Conservation (phyloP, 352 stramenopile species). For the Phytopythium oedochilum region DNA sequence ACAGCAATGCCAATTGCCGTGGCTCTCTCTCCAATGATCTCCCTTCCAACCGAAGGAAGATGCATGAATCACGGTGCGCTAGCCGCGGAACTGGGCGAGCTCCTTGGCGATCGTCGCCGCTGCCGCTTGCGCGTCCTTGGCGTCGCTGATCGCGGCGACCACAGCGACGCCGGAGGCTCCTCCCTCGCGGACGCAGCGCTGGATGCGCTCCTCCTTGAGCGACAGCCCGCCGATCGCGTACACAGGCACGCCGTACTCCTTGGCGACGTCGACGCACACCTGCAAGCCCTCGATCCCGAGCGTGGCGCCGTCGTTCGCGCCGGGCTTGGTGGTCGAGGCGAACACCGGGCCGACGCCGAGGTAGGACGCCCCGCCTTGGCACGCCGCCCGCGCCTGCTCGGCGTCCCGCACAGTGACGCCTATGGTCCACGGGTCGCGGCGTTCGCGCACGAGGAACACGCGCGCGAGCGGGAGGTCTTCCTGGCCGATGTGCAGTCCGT, state of each 20-base stretch:
- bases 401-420: slow-evolving; percentile 49
- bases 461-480: slow-evolving; percentile 20
- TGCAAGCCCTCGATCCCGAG: slow-evolving; percentile 38
- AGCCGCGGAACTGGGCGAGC: slow-evolving; percentile 9
- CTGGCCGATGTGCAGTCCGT: slow-evolving; percentile 55
- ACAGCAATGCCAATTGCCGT: not conserved
- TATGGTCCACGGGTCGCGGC: slow-evolving; percentile 9
- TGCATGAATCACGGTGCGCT: not conserved
- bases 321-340: slow-evolving; percentile 42
- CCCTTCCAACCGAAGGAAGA: no score
- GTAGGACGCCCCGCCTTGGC: slow-evolving; percentile 38
- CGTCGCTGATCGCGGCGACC: slow-evolving; percentile 41
- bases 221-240: slow-evolving; percentile 48
- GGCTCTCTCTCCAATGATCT: not conserved
- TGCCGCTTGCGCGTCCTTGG: slow-evolving; percentile 20
- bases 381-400: slow-evolving; percentile 31
- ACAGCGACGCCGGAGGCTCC: slow-evolving; percentile 37
- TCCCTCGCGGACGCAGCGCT: slow-evolving; percentile 33
- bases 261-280: slow-evolving; percentile 15
- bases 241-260: slow-evolving; percentile 30
- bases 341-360: slow-evolving; percentile 50
- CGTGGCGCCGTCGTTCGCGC: slow-evolving; percentile 43
- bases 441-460: slow-evolving; percentile 23
- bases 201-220: slow-evolving; percentile 27
- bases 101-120: slow-evolving; percentile 17